Base-by-base conservation (phyloP, 2,329 filamentous ascomycete species). In the Exophiala bonariae region DNA sequence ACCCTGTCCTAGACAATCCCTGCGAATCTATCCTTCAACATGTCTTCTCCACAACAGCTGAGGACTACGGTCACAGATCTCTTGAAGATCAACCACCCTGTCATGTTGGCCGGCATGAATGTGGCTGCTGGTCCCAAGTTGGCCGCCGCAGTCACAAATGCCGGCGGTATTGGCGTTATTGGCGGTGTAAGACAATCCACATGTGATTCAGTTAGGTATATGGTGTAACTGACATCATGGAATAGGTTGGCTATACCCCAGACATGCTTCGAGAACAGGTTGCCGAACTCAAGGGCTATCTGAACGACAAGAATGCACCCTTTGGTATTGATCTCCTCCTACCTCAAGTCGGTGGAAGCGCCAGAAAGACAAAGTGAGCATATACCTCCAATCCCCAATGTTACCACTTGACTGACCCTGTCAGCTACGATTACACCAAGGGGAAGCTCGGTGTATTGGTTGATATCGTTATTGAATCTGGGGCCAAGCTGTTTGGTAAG, bases 401-500 rank as follows among this genome's bases (percentile, higher is more conserved):
- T n/a, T n/a, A n/a, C n/a, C n/a, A n/a, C n/a, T n/a, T n/a, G n/a
- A n/a, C n/a, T n/a, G n/a, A n/a, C n/a, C n/a, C n/a, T n/a, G n/a
- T n/a, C 63, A 96, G 92, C 82, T 96, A 97, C 74, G 93, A 99
- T 74, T 99, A 99, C 79, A 99, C 93, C 65, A 97, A 99, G 79
- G 93, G 93, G 70, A 97, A 97, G 77, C 87, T 99, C 55, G 79
- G 88, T 69, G 87, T 92, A 69, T 83, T 99, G 47, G 72, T 95
- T 67, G 85, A 90, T 67, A 90, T 96, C 65, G 85, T 96, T 73
- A 96, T 99, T 74, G 86, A 95, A 64, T 89, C 85, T 45, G 89
- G 89, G 58, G 87, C 90, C 52, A 91, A 84, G 71, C 83, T 99
- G 50, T 99, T 99, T 75, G 52, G 52, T 55, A 36, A 39, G 52